Conservation (phyloP, 441 rosid genomes). For the Pelargonium fulgidum region DNA sequence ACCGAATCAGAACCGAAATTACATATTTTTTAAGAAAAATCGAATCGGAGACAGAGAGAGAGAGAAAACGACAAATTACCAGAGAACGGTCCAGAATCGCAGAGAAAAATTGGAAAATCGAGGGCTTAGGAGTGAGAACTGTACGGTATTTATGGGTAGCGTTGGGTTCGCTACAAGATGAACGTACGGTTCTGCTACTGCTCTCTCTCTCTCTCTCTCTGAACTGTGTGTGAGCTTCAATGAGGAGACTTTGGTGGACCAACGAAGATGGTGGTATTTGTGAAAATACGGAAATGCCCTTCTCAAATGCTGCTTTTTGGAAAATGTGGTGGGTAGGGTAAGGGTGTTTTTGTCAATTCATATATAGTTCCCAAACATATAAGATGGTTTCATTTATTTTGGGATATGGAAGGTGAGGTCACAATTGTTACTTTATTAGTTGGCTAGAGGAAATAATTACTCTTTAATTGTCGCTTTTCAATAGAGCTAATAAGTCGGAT, state of each 20-base stretch:
- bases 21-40: neutral
- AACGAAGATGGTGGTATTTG: neutral
- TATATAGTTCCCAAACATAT: neutral
- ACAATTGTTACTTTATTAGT: neutral
- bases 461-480: too few species aligned
- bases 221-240: constrained; percentile 2
- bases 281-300: neutral
- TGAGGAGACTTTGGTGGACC: neutral
- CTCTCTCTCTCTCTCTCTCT: neutral
- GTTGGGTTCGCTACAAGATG: neutral
- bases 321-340: neutral
- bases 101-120: constrained; percentile 4
- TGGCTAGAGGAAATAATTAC: neutral
- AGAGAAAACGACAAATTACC: neutral
- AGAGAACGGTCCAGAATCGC: neutral
- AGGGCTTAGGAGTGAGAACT: neutral
- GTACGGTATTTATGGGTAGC: neutral
- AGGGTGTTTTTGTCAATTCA: neutral
- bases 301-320: neutral
- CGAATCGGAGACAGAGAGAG: neutral
- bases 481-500: too few species aligned
- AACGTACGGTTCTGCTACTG: constrained; percentile 2
- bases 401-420: neutral
- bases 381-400: neutral
- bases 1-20: neutral